Conservation (phyloP, 768 basidiomycete genomes). For the Stropharia rugosoannulata region DNA sequence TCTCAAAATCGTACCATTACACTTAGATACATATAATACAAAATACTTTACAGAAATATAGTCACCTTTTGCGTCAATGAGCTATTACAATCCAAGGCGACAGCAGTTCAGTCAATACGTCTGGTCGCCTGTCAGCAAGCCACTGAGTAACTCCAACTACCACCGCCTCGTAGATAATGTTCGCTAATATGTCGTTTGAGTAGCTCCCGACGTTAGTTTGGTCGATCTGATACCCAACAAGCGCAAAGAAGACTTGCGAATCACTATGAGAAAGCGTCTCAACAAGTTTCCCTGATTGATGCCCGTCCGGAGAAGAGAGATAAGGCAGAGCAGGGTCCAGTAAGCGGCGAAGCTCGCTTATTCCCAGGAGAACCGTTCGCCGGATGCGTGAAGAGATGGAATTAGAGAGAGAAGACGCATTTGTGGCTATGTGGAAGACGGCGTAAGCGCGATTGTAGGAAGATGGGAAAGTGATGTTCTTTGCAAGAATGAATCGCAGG, state of each 20-base stretch:
- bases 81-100: constrained; percentile 9
- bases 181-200: constrained; percentile 18
- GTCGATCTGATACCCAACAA: constrained; percentile 15
- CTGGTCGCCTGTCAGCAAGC: constrained; percentile 16
- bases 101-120: constrained; percentile 15
- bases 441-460: constrained; percentile 22
- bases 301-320: neutral
- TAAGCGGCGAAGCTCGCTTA: constrained; percentile 1
- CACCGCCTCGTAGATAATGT: constrained; percentile 22
- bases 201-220: constrained; percentile 5
- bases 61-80: neutral
- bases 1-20: too few relatives aligned
- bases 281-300: constrained; percentile 3
- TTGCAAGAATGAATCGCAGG: constrained; percentile 11
- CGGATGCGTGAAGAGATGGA: constrained; percentile 16
- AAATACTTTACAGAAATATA: too few relatives aligned
- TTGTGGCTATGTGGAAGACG: constrained; percentile 21
- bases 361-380: constrained; percentile 7
- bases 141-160: constrained; percentile 23
- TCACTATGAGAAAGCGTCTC: constrained; percentile 15
- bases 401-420: constrained; percentile 11
- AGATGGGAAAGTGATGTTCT: constrained; percentile 17
- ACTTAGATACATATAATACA: too few relatives aligned
- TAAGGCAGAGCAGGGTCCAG: constrained; percentile 15
- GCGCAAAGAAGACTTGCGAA: constrained; percentile 22